Percentiles rank a stretch among this genome's conserved stretches.
Conservation (phyloP, 2,329 filamentous ascomycete genomes). For the Zymoseptoria tritici region DNA sequence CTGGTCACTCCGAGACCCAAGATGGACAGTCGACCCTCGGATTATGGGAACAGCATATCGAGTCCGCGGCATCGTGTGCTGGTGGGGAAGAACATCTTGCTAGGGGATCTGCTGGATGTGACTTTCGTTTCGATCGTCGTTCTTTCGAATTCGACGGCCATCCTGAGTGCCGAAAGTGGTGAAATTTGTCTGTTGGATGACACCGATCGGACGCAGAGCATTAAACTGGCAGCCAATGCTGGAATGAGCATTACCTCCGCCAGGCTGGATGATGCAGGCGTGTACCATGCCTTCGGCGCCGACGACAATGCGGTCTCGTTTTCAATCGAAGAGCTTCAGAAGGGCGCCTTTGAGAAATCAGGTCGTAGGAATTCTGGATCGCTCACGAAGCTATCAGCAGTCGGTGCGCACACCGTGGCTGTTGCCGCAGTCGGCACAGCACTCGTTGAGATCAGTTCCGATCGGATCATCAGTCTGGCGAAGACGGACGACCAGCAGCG, state of each 20-base stretch:
- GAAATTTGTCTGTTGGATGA: constrained; percentile 87
- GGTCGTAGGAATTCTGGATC: constrained; percentile 14
- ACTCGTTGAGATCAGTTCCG: constrained; percentile 21
- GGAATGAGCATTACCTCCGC: constrained; percentile 64
- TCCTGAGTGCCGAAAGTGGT: constrained; percentile 81
- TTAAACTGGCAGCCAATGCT: constrained; percentile 58
- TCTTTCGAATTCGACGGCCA: constrained; percentile 64
- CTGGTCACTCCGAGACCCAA: constrained; percentile 24
- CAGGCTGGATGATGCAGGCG: constrained; percentile 49
- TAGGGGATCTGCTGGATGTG: constrained; percentile 73
- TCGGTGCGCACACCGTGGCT: constrained; percentile 28
- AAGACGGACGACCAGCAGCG: constrained; percentile 3
- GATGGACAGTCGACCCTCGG: constrained; percentile 24
- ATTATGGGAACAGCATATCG: constrained; percentile 30
- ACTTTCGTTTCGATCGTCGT: constrained; percentile 73
- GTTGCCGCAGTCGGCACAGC: constrained; percentile 32
- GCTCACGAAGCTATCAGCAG: constrained; percentile 9
- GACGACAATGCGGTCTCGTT: constrained; percentile 50
- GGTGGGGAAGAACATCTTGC: constrained; percentile 76
- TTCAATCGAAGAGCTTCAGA: constrained; percentile 29
- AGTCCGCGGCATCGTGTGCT: constrained; percentile 58
- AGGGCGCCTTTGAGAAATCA: constrained; percentile 20
- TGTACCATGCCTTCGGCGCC: constrained; percentile 62
- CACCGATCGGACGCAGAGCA: constrained; percentile 60
- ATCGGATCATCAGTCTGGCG: constrained; percentile 15